Base-by-base conservation (phyloP, 768 basidiomycete species). In the Russula foetens region DNA sequence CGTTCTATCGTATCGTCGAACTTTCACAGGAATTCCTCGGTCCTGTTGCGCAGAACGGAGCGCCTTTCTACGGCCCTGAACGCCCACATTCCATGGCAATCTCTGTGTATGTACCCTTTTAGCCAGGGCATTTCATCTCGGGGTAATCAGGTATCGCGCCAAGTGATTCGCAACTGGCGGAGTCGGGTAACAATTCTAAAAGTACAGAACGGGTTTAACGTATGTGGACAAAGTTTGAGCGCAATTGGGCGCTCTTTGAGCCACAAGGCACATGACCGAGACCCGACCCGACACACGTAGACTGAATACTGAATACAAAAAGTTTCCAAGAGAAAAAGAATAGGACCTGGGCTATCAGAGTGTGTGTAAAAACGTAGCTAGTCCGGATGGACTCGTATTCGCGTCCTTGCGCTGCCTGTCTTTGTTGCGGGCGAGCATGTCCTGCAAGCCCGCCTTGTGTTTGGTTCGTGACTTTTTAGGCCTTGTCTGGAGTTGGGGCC, bases 51-150 rank as follows among this genome's bases (percentile, higher is more conserved):
- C 83, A 77, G 2, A 79, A 77, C 4, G 86, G 89, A 69, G 70
- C 67, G 3, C 81, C 77, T 65, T 88, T 90, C 70, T 90, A 88
- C 68, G 80, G n/a, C 73, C 1, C 74, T 89, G 41, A 84, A 91
- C 69, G 80, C 85, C 87, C 86, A 8, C 75, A 88, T 8, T 78
- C 84, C 60, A 68, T 88, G 33, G 84, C 85, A 26, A 79, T 84
- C 46, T 70, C 70, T 0, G 72, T 81, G 15, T 87, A 85, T 80
- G 19, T n/a, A n/a, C 66, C 74, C 15, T 83, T 85, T 69, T 90
- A 86, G 85, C 88, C 85, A 3, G 83, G 84, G 7, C 69, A 78
- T 63, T 81, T 81, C 67, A 82, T 84, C 29, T 65, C 65, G 0
- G n/a, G n/a, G n/a, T n/a, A n/a, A n/a, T n/a, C n/a, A n/a, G n/a